These are phyloP conservation scores for Malassezia arunalokei DNA, from an alignment of 1,284 basidiomycete species.

Conservation along the genomic window DNA sequence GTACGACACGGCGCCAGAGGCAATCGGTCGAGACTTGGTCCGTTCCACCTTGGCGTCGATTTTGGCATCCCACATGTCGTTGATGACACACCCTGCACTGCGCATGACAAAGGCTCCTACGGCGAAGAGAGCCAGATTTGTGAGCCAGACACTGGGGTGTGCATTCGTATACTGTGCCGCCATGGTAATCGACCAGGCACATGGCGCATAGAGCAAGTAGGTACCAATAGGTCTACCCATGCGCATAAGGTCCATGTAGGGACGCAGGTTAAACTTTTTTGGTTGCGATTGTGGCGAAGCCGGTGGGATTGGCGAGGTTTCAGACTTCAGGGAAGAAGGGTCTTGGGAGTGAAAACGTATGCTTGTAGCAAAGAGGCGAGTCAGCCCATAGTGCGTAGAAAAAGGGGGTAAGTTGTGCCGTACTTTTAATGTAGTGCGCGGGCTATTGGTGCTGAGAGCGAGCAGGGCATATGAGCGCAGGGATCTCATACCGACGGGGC, in stretches of 20 bases:
- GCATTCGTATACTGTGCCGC: constrained; percentile 31
- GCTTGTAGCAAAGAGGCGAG: too few relatives aligned
- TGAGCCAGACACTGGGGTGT: constrained; percentile 23
- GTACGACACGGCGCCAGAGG: constrained; percentile 66
- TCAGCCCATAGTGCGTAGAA: too few relatives aligned
- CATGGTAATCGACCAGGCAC: constrained; percentile 49
- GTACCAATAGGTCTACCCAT: constrained; percentile 94
- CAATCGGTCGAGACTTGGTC: constrained; percentile 60
- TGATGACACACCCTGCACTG: constrained; percentile 95
- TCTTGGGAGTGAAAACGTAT: too few relatives aligned
- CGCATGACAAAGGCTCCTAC: constrained; percentile 88
- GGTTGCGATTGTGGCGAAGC: neutral
- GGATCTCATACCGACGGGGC: too few relatives aligned
- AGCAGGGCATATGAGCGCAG: too few relatives aligned
- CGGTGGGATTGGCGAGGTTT: too few relatives aligned
- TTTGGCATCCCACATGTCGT: constrained; percentile 95
- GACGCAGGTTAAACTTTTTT: constrained; percentile 42
- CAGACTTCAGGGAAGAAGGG: too few relatives aligned
- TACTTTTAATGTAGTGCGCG: too few relatives aligned
- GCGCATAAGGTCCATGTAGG: constrained; percentile 74
- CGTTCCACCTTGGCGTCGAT: constrained; percentile 73
- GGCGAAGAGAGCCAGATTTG: constrained; percentile 62
- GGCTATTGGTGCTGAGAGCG: too few relatives aligned
- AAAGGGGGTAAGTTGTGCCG: too few relatives aligned
- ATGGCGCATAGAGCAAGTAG: constrained; percentile 79